These are phyloP conservation scores for Malus sieversii DNA, from an alignment of 306 rosid species.

Conservation along the genomic window DNA sequence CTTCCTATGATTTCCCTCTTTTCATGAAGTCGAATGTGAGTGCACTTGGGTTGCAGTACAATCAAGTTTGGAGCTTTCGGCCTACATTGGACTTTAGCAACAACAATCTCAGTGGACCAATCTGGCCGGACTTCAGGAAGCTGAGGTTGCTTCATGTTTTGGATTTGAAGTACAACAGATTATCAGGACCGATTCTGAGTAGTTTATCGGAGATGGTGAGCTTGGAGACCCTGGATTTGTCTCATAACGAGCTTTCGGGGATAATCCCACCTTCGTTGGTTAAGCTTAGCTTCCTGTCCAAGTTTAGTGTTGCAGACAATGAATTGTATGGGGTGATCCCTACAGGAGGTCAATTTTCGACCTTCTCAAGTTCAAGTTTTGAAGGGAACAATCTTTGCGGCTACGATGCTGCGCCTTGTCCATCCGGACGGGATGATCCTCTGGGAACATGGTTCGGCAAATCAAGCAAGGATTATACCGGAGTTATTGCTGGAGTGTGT, in stretches of 20 bases:
- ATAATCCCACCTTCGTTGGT: conserved; percentile 28
- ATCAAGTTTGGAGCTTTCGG: conserved; percentile 40
- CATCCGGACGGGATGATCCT: neutral
- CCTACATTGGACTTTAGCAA: conserved; percentile 33
- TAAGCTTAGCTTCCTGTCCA: conserved; percentile 39
- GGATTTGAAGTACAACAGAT: conserved; percentile 27
- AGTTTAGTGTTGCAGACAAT: conserved; percentile 42
- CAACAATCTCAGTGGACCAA: conserved; percentile 32
- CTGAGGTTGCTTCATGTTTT: conserved; percentile 35
- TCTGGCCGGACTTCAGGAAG: conserved; percentile 48
- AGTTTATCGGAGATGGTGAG: conserved; percentile 20
- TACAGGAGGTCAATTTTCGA: conserved; percentile 31
- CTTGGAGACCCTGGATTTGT: conserved; percentile 44
- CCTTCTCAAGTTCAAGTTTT: conserved; percentile 42
- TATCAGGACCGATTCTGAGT: conserved; percentile 35
- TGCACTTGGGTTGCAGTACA: conserved; percentile 36
- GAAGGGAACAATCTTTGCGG: conserved; percentile 21
- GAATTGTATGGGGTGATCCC: conserved; percentile 36
- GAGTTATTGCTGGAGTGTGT: conserved; percentile 13
- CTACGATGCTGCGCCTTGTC: conserved; percentile 12
- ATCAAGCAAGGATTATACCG: neutral
- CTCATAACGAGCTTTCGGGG: conserved; percentile 39
- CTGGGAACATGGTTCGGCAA: neutral
- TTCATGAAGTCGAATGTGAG: conserved; percentile 22
- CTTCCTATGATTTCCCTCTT: conserved; percentile 32